Conservation (phyloP, 371 early-diverging fungal species). For the Blakeslea trispora region DNA sequence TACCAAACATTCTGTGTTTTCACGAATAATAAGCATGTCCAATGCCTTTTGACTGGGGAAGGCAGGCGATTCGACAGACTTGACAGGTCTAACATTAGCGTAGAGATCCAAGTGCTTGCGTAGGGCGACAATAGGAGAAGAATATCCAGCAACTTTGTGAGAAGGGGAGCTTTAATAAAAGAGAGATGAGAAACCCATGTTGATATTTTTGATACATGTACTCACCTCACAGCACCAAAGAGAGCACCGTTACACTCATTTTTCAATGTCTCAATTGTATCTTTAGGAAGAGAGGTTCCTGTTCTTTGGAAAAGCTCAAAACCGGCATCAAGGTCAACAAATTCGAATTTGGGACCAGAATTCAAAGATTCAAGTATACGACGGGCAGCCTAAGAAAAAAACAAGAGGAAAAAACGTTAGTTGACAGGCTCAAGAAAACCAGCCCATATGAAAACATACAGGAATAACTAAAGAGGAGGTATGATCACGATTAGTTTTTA, state of each 20-base stretch:
- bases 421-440: no score
- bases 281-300: constrained; percentile 86
- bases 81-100: constrained; percentile 93
- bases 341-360: constrained; percentile 67
- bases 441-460: no score
- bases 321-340: constrained; percentile 88
- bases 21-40: constrained; percentile 94
- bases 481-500: not conserved
- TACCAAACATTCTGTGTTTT: constrained; percentile 97
- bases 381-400: constrained; percentile 74
- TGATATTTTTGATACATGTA: not conserved
- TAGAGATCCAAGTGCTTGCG: constrained; percentile 92
- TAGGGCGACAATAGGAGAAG: constrained; percentile 93
- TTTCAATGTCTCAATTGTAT: constrained; percentile 78
- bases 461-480: constrained; percentile 25
- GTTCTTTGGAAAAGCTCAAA: constrained; percentile 93
- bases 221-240: constrained; percentile 94
- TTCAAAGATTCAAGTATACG: constrained; percentile 78
- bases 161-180: constrained; percentile 81
- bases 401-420: not conserved
- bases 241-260: constrained; percentile 90
- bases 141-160: constrained; percentile 95
- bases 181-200: not conserved
- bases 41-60: constrained; percentile 68
- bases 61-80: constrained; percentile 63